Base-by-base conservation (phyloP, 2,329 filamentous ascomycete genomes). In the Fusarium nodosum region DNA sequence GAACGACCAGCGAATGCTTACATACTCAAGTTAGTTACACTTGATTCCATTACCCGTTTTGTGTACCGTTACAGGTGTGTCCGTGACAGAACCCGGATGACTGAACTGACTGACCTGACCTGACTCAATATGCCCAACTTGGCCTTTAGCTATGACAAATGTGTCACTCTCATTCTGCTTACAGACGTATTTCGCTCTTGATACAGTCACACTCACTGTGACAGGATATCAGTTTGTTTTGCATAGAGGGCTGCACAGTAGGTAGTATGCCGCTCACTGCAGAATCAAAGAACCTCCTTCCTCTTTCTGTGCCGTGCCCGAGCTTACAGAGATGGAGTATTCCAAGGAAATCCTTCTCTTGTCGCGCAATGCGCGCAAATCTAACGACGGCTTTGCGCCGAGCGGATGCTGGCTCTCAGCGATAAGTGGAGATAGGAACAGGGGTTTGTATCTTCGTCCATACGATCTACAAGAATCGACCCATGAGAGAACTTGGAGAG, bases 401-500 rank as follows among this genome's bases (percentile, higher is more conserved):
- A 68, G 57, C 69, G 72, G 69, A 69, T 56, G 55, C 65, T 65
- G 69, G 57, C 46, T 63, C 58, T 64, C 55, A 60, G 65, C 20
- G 48, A 56, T 38, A 52, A 64, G 64, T 66, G 65, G 68, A 69
- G 68, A 50, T 41, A 13, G n/a, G 48, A 52, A 30, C 33, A 52
- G 31, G 68, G 66, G 46, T 48, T 44, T 54, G 59, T 68, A 48
- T 51, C 28, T 44, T 48, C 30, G 33, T 55, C 53, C 38, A 44
- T 31, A 47, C 47, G 24, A 56, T 53, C 46, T 54, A 52, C 59
- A 53, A 41, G 36, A 58, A 66, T 53, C 46, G 54, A 39, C 50
- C 42, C 50, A 47, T 54, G 10, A 45, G 20, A 61, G 22, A 34
- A 59, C 44, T 52, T 39, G 34, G 48, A 41, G 34, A 36, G 48